Base-by-base conservation (phyloP, 2,329 filamentous ascomycete species). In the Lomentospora prolificans region DNA sequence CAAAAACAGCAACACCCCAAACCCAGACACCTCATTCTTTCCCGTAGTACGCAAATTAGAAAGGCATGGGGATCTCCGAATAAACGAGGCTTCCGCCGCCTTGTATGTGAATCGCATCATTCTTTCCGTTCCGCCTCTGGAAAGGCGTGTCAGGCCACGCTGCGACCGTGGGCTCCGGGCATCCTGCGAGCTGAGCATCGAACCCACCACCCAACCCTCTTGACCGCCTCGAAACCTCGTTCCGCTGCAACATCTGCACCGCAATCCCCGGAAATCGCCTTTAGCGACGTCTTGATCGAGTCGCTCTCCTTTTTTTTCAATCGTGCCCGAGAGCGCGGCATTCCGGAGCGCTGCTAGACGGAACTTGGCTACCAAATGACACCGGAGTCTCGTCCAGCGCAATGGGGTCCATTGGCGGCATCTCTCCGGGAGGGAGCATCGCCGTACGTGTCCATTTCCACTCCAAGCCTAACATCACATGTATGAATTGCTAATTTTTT, bases 361-460 rank as follows among this genome's bases (percentile, higher is more conserved):
- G 44, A 25, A 19, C 12, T 24, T 41, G n/a, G 22, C 24, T 19
- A 24, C 54, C 54, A 56, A 51, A 56, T 56, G 54, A 56, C 46
- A 41, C 31, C 30, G 30, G 54, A 46, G 33, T 10, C 30, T 56
- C 46, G 25, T 41, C 46, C 22, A 25, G 46, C 54, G 55, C 55
- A 48, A 57, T 57, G 55, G 50, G 55, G 36, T 48, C 55, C 50
- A 33, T 53, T 46, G 84, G 85, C 75, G 85, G 84, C 71, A 76
- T 90, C 72, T 90, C 87, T 72, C 85, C 87, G 61, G 82, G 81
- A 69, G 87, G 86, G 75, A 89, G 83, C 70, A 84, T 90, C 71
- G 85, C 84, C 71, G 86, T 89, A 77, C 61, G 84, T 72, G 58
- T 17, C 39, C 57, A 50, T 30, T 52, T 19, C 22, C 30, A 50